These are phyloP conservation scores for Globisporangium barbulae DNA, from an alignment of 352 stramenopile species.

Conservation along the genomic window DNA sequence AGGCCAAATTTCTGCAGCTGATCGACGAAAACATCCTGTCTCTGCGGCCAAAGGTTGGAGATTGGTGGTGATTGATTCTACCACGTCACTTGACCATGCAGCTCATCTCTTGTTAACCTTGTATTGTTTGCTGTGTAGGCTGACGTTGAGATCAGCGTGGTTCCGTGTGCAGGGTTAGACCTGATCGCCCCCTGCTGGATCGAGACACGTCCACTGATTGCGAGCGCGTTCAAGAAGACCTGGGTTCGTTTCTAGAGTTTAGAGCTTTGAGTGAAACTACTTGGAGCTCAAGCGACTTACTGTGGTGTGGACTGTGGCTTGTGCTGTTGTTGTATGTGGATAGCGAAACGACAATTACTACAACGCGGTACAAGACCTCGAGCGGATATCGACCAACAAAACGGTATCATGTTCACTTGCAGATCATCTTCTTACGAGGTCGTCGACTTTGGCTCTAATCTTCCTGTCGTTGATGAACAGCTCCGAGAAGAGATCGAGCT, in stretches of 20 bases:
- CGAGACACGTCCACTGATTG: constrained; percentile 50
- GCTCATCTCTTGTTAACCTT: not conserved
- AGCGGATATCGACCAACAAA: constrained; percentile 56
- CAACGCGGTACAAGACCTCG: constrained; percentile 49
- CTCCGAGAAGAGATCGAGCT: constrained; percentile 54
- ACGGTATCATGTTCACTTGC: constrained; percentile 25
- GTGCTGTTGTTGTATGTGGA: not conserved
- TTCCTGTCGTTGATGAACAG: constrained; percentile 14
- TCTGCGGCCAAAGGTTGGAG: constrained; percentile 63
- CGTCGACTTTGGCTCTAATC: not conserved
- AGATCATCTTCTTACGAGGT: no score
- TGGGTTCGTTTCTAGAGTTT: constrained; percentile 29
- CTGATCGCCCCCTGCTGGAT: constrained; percentile 68
- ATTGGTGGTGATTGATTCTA: not conserved
- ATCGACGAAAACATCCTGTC: constrained; percentile 51
- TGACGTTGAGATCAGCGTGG: constrained; percentile 66
- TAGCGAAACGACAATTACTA: constrained; percentile 65
- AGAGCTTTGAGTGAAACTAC: not conserved
- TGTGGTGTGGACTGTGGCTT: not conserved
- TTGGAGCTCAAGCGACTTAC: not conserved
- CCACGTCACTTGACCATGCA: not conserved
- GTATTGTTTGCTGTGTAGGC: constrained; percentile 22
- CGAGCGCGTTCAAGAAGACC: constrained; percentile 60
- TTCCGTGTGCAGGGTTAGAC: constrained; percentile 46
- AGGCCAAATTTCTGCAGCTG: constrained; percentile 63